These are phyloP conservation scores for Hortaea werneckii DNA, from an alignment of 2,329 filamentous ascomycete species.

Conservation along the genomic window DNA sequence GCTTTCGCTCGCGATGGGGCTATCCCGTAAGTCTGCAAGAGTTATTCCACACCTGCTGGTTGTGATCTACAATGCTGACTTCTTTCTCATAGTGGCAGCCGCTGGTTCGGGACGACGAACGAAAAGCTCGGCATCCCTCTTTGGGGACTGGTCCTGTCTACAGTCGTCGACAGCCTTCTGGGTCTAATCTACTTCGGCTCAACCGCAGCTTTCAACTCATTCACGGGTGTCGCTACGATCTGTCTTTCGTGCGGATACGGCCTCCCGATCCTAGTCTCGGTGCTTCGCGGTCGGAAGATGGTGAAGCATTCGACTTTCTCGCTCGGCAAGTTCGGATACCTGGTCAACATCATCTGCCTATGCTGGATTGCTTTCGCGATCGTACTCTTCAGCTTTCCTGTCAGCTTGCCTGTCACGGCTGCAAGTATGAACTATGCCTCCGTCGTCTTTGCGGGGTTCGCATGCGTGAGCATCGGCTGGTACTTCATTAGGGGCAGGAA, in stretches of 20 bases:
- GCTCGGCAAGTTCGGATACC: constrained; percentile 57
- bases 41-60: background rate
- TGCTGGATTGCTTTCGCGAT: constrained; percentile 61
- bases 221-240: constrained; percentile 71
- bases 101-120: constrained; percentile 43
- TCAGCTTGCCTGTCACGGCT: constrained; percentile 32
- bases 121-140: constrained; percentile 58
- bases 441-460: constrained; percentile 24
- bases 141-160: constrained; percentile 58
- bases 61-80: constrained; percentile 18
- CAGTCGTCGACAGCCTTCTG: constrained; percentile 57
- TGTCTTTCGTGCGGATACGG: constrained; percentile 67
- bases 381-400: constrained; percentile 62
- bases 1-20: constrained; percentile 56
- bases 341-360: constrained; percentile 59
- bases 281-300: constrained; percentile 55
- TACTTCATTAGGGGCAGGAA: constrained; percentile 26
- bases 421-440: constrained; percentile 33
- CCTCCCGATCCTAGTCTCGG: constrained; percentile 61
- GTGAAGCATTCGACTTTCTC: constrained; percentile 58
- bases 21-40: background rate
- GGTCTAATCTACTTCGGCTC: constrained; percentile 74
- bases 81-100: constrained; percentile 22
- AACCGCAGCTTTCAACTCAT: constrained; percentile 66
- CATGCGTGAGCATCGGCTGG: constrained; percentile 23